A percentile compares a stretch with the other conserved stretches of the same genome.
Evolutionary conservation across 2,329 filamentous ascomycete species (phyloP).

Genomic region (Botrytis fragariae): DNA sequence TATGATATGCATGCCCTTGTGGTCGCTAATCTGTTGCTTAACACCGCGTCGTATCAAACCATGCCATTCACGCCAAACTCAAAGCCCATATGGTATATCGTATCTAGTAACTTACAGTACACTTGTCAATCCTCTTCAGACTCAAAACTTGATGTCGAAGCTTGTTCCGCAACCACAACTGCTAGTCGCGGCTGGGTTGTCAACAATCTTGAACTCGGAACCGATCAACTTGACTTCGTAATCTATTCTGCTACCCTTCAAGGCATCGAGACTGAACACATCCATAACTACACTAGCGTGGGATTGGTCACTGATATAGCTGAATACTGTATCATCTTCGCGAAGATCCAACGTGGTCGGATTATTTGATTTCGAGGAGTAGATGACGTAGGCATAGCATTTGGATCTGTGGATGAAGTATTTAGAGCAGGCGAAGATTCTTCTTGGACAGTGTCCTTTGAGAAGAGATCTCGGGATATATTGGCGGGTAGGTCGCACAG

Average conservation of each 20-base stretch:
- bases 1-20: background rate
- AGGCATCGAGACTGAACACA: slow-evolving; percentile 76
- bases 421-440: slow-evolving; percentile 26
- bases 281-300: slow-evolving; percentile 86
- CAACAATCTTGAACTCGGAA: slow-evolving; percentile 92
- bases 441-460: background rate
- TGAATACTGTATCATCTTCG: slow-evolving; percentile 80
- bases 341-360: slow-evolving; percentile 48
- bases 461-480: slow-evolving; percentile 23
- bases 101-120: slow-evolving; percentile 5
- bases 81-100: background rate
- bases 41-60: background rate
- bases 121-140: slow-evolving; percentile 36
- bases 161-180: slow-evolving; percentile 97
- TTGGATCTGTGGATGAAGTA: slow-evolving; percentile 27
- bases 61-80: background rate
- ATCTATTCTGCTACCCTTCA: slow-evolving; percentile 93
- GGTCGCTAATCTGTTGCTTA: background rate
- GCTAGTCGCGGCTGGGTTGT: slow-evolving; percentile 87
- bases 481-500: slow-evolving; percentile 60
- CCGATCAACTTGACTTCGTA: slow-evolving; percentile 95
- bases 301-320: slow-evolving; percentile 57
- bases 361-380: background rate
- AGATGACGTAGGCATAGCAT: slow-evolving; percentile 20
- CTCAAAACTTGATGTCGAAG: slow-evolving; percentile 77